Evolutionary conservation across 805 yeast genomes (phyloP).

Genomic region (Ogataea henricii): DNA sequence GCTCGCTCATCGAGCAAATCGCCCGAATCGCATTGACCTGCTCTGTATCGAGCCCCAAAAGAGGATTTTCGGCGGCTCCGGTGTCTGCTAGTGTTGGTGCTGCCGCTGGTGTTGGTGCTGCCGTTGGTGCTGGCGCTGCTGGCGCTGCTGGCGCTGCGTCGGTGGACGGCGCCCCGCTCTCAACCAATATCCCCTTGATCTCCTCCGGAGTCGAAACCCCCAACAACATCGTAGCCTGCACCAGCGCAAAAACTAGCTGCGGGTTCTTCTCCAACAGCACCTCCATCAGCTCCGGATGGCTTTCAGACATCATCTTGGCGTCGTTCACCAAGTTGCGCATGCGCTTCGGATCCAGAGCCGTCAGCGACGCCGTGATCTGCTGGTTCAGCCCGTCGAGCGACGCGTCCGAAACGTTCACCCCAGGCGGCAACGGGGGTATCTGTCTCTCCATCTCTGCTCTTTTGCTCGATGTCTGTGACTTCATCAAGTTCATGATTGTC

Average conservation of each 20-base stretch:
- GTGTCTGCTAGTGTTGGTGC: no score
- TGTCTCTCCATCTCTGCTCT: slow-evolving; percentile 26
- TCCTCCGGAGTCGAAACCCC: slow-evolving; percentile 32
- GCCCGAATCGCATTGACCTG: slow-evolving; percentile 25
- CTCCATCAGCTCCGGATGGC: slow-evolving; percentile 59
- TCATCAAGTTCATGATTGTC: slow-evolving; percentile 26
- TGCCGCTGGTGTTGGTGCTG: slow-evolving; percentile 5
- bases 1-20: slow-evolving; percentile 28
- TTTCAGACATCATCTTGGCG: slow-evolving; percentile 57
- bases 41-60: slow-evolving; percentile 16
- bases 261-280: slow-evolving; percentile 69
- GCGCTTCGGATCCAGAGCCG: slow-evolving; percentile 47
- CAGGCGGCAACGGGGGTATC: slow-evolving; percentile 58
- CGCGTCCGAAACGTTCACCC: slow-evolving; percentile 43
- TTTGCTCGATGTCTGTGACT: slow-evolving; percentile 18
- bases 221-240: slow-evolving; percentile 61
- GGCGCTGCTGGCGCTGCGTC: no score
- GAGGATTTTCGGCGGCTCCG: slow-evolving; percentile 12
- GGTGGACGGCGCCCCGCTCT: not conserved
- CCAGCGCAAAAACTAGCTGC: slow-evolving; percentile 79
- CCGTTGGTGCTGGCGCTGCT: slow-evolving; percentile 3
- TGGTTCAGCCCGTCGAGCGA: slow-evolving; percentile 38
- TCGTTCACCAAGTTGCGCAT: slow-evolving; percentile 54
- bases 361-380: slow-evolving; percentile 49
- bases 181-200: slow-evolving; percentile 25